Conservation (phyloP, 306 rosid species). For the Vicia faba region DNA sequence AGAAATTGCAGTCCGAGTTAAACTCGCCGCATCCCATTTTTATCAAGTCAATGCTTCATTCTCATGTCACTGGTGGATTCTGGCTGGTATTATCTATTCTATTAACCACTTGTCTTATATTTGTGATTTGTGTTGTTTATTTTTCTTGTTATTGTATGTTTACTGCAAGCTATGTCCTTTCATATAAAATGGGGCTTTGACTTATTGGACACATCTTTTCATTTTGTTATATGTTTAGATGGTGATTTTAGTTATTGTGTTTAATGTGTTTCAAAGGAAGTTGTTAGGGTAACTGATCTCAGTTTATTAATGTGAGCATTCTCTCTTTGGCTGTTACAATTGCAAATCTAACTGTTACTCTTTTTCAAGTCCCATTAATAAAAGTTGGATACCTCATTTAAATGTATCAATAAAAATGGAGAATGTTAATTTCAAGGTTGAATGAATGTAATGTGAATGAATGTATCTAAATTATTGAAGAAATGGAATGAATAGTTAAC, state of each 20-base stretch:
- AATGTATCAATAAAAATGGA: neutral
- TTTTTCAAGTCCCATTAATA: neutral
- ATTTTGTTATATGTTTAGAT: neutral
- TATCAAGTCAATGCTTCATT: constrained; percentile 75
- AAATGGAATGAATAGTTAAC: too few species aligned
- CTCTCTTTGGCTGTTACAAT: neutral
- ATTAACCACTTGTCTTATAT: neutral
- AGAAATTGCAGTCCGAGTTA: constrained; percentile 46
- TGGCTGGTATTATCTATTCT: constrained; percentile 66
- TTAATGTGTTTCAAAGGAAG: constrained; percentile 1
- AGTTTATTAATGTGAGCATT: neutral
- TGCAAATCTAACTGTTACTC: neutral
- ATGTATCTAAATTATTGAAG: too few species aligned
- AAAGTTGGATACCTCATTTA: constrained; percentile 1
- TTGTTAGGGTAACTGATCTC: neutral
- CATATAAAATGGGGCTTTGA: neutral
- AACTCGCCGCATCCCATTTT: constrained; percentile 53
- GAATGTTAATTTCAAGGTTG: neutral
- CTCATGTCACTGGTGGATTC: constrained; percentile 84
- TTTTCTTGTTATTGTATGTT: neutral
- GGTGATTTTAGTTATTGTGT: neutral
- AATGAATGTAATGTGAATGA: too few species aligned
- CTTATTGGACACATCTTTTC: neutral
- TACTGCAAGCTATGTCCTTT: neutral
- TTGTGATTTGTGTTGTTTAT: neutral